Conservation (phyloP, 306 rosid genomes). For the Quercus bicolor region DNA sequence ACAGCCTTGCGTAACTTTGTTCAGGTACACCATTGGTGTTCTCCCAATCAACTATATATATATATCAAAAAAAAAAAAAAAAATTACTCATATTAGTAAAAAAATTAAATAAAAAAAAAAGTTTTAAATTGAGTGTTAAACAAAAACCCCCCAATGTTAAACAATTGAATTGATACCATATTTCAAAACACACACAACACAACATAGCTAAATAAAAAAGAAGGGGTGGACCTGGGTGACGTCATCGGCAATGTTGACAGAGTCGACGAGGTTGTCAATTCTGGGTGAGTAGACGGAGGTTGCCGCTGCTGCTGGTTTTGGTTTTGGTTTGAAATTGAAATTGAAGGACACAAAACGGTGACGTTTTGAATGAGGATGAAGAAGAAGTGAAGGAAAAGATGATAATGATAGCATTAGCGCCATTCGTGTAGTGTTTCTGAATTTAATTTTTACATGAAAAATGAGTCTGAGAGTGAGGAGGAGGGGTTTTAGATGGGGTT, state of each 20-base stretch:
- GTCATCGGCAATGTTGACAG: slow-evolving; percentile 89
- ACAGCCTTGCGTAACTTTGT: slow-evolving; percentile 74
- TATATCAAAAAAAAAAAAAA: not conserved
- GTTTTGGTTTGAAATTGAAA: not conserved
- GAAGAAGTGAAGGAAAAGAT: no score
- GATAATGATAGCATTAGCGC: no score
- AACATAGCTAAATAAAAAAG: no score
- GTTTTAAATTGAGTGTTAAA: no score
- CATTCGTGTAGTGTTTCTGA: no score
- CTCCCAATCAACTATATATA: slow-evolving; percentile 74
- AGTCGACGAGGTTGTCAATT: slow-evolving; percentile 55
- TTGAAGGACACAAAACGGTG: slow-evolving; percentile 17
- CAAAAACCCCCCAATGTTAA: not conserved
- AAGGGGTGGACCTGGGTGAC: slow-evolving; percentile 68
- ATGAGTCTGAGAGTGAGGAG: no score
- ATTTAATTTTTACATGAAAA: no score
- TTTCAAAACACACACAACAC: no score
- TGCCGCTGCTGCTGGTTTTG: not conserved
- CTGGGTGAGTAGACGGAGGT: slow-evolving; percentile 35
- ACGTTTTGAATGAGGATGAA: not conserved
- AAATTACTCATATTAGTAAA: slow-evolving; percentile 4
- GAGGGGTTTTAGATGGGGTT: no score
- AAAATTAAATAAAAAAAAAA: not conserved
- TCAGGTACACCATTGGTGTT: slow-evolving; percentile 96
- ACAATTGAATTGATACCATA: not conserved